Conservation (phyloP, 352 stramenopile genomes). For the Globisporangium okanoganense region DNA sequence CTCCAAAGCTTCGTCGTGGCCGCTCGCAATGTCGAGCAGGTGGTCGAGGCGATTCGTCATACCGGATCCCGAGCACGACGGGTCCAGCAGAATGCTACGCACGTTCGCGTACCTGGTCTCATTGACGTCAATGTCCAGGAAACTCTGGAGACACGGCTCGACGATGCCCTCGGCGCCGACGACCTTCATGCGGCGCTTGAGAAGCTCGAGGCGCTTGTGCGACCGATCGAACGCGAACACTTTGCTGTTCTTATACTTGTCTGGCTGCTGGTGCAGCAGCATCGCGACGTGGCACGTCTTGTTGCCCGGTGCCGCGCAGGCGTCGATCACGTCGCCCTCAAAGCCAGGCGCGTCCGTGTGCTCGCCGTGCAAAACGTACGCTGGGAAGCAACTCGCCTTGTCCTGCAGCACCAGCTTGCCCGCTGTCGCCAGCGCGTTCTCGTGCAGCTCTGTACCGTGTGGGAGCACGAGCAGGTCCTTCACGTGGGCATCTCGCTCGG, state of each 20-base stretch:
- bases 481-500: slow-evolving; percentile 84
- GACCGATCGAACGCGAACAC: slow-evolving; percentile 95
- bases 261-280: slow-evolving; percentile 72
- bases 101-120: slow-evolving; percentile 86
- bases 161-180: slow-evolving; percentile 73
- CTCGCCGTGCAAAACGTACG: slow-evolving; percentile 89
- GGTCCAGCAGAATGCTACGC: slow-evolving; percentile 93
- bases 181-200: slow-evolving; percentile 87
- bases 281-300: slow-evolving; percentile 98
- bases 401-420: slow-evolving; percentile 95
- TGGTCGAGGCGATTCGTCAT: slow-evolving; percentile 93
- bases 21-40: slow-evolving; percentile 83
- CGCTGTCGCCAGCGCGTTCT: slow-evolving; percentile 71
- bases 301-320: slow-evolving; percentile 97
- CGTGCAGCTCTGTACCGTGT: slow-evolving; percentile 81
- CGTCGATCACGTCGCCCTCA: slow-evolving; percentile 92
- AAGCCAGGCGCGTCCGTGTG: slow-evolving; percentile 33
- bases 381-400: slow-evolving; percentile 97
- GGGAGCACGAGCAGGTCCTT: slow-evolving; percentile 91
- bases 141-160: slow-evolving; percentile 88
- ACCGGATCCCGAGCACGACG: slow-evolving; percentile 95
- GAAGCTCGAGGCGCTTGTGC: slow-evolving; percentile 78
- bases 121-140: slow-evolving; percentile 84
- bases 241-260: slow-evolving; percentile 45
- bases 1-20: slow-evolving; percentile 44